A percentile compares a stretch with the other conserved stretches of the same genome.
Evolutionary conservation across 768 basidiomycete species (phyloP).

Genomic region (Lactarius quietus): DNA sequence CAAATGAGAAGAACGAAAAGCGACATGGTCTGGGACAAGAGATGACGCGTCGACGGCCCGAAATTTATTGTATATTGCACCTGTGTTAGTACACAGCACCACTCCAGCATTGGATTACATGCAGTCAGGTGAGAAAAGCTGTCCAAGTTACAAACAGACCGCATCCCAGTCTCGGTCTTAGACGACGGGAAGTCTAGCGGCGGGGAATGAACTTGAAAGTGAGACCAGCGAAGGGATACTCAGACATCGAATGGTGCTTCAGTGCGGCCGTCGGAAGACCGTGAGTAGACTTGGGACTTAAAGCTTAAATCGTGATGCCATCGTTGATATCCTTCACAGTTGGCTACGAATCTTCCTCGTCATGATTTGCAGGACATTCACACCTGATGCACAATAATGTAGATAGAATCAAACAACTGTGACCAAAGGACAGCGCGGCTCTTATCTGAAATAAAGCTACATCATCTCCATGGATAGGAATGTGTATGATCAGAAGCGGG

Average conservation of each 20-base stretch:
- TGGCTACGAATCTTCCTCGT: background rate
- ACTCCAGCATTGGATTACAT: background rate
- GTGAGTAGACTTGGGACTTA: background rate
- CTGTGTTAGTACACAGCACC: background rate
- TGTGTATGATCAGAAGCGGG: background rate
- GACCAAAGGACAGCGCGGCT: background rate
- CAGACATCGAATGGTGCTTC: background rate
- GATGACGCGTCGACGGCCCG: background rate
- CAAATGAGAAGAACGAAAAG: background rate
- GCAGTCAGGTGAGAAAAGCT: background rate
- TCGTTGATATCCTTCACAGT: background rate
- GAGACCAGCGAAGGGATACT: background rate
- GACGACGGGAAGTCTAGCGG: background rate
- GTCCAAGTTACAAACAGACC: background rate
- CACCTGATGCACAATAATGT: background rate
- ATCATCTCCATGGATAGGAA: background rate
- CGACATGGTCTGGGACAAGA: background rate
- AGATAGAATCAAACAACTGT: background rate
- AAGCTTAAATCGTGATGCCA: background rate
- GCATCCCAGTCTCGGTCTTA: conserved; percentile 3
- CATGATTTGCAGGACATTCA: background rate
- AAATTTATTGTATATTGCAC: no score
- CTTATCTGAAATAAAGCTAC: background rate
- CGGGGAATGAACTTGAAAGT: background rate
- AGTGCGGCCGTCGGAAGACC: background rate